Base-by-base conservation (phyloP, 441 rosid species). In the Brassica balearica region DNA sequence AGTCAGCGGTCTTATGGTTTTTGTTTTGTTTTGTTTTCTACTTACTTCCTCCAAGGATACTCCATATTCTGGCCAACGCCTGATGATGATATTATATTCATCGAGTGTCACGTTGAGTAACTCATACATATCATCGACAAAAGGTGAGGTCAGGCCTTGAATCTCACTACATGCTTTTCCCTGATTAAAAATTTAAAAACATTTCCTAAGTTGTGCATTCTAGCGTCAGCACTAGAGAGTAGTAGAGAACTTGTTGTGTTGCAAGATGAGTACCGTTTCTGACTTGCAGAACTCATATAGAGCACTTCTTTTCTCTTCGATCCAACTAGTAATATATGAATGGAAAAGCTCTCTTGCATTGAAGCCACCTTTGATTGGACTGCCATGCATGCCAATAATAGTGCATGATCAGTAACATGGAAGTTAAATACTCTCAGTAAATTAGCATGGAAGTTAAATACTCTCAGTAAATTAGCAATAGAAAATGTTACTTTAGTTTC, bases 51-150 rank as follows among this genome's bases (percentile, higher is more conserved):
- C 98, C 41, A 93, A 87, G 78, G 84, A 92, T 69, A 85, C 87
- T 67, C 87, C 84, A 76, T 93, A 93, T 65, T 91, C 93, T 66
- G 98, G 96, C 98, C 96, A 93, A 71, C 96, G 82, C 85, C 89
- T 86, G 41, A 88, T 91, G 80, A 91, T 90, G 79, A 93, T 86
- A 85, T 90, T 93, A 64, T 90, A 93, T 71, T 83, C 88, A 10
- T 70, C 87, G 75, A 90, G 77, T 70, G 94, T 93, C 79, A 84
- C 90, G 73, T 86, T 85, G 59, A 93, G 84, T 53, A 94, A 89
- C 6, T 85, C 96, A 73, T 93, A 93, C 92, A 93, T 90, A 17
- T 91, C 96, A 77, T 93, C 95, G 8, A 93, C 80, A 59, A 93
- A 93, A 34, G 98, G 95, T 60, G 96, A 65, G 25, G 68, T 65